Conservation (phyloP, 257 asterid genomes). For the Solanum corneliomulleri region DNA sequence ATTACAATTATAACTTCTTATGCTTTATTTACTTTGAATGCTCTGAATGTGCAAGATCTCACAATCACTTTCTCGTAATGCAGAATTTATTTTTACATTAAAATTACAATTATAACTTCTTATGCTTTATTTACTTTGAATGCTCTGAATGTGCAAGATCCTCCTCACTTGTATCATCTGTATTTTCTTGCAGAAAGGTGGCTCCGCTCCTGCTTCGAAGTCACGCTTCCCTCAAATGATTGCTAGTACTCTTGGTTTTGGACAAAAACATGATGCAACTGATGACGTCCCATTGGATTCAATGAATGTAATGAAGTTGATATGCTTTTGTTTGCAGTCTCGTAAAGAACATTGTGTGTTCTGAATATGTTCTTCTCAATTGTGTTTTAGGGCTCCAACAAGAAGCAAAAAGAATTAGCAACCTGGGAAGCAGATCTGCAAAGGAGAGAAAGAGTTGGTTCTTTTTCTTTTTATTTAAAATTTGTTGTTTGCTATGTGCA, state of each 20-base stretch:
- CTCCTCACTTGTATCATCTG: not conserved
- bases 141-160: not conserved
- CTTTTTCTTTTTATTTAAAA: not conserved
- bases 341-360: not conserved
- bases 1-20: too few relatives aligned
- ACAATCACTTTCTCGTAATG: too few relatives aligned
- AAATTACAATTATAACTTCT: too few relatives aligned
- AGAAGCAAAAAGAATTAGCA: constrained; percentile 70
- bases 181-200: constrained; percentile 54
- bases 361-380: constrained; percentile 1
- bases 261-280: constrained; percentile 93
- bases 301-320: constrained; percentile 41
- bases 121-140: not conserved
- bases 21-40: too few relatives aligned
- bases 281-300: constrained; percentile 86
- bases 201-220: constrained; percentile 46
- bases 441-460: constrained; percentile 80
- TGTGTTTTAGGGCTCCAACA: constrained; percentile 53
- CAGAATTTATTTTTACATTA: too few relatives aligned
- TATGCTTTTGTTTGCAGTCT: not conserved
- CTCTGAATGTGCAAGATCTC: too few relatives aligned
- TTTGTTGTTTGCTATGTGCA: not conserved
- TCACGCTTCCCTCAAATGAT: constrained; percentile 72
- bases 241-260: constrained; percentile 80
- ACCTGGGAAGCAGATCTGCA: constrained; percentile 81